Base-by-base conservation (phyloP, 495 filamentous ascomycete genomes). In the Lineolata rhizophorae region DNA sequence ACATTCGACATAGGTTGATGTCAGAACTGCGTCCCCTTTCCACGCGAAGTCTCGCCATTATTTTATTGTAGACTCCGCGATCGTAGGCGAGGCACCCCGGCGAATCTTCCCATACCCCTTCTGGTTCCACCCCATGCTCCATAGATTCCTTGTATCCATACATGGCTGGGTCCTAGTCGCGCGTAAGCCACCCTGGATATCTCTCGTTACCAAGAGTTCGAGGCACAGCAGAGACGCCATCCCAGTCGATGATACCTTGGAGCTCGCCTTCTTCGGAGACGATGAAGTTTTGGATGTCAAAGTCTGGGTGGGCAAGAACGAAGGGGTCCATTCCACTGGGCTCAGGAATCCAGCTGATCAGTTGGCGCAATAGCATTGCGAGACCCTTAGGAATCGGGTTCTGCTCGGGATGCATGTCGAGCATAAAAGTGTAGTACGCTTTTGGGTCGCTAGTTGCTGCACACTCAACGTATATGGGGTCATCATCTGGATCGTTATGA, bases 211-310 rank as follows among this genome's bases (percentile, higher is more conserved):
- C 48, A 2, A 59, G 18, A 15, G 27, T 39, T 10, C 43, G 48
- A 19, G 56, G 53, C 3, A 41, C 9, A 1, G 53, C 44, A n/a
- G 41, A 30, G 15, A 42, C 46, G 8, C 41, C 38, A 29, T 61
- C 57, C 58, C 56, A 60, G 35, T 60, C 60, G n/a, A 61, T 53
- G 26, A 60, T 36, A 3, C 48, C 56, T 11, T 37, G 44, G 4
- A 63, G 21, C 19, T 44, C 45, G 14, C 59, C 57, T 14, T 55
- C 43, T 5, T 54, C 38, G 2, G 46, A 42, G 0, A 55, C 51
- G 6, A 59, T 18, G 18, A 57, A 25, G 33, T 58, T 58, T 30
- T 56, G 50, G 5, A 48, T 32, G 36, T 56, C 43, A 20, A 55
- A 43, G 28, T 58, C 55, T 3, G 48, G 45, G 42, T 47, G 47